phyloP scores from a whole-genome alignment of 257 asterid species.

The Haberlea rhodopensis region DNA sequence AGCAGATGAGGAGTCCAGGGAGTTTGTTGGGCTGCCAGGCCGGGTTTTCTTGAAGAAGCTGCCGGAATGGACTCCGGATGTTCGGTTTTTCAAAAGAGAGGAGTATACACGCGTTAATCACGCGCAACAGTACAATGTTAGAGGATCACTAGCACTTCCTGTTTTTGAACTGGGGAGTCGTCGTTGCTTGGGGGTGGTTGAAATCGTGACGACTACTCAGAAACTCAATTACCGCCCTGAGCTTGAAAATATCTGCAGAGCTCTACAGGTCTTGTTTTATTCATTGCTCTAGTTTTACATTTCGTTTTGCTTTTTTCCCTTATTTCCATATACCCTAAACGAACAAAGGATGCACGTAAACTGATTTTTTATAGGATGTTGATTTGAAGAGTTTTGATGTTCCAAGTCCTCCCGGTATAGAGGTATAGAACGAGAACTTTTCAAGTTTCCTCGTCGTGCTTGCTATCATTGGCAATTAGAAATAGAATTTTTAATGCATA shows the following conservation, averaged over 20 bases:
- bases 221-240: constrained; percentile 52
- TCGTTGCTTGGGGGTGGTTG: constrained; percentile 74
- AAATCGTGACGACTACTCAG: constrained; percentile 62
- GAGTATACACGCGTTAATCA: constrained; percentile 60
- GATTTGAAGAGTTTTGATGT: constrained; percentile 54
- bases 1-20: constrained; percentile 55
- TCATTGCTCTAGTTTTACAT: no score
- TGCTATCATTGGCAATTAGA: constrained; percentile 11
- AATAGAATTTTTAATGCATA: constrained; percentile 22
- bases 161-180: constrained; percentile 68
- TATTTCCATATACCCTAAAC: background rate
- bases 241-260: constrained; percentile 62
- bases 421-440: constrained; percentile 38
- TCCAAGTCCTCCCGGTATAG: constrained; percentile 37
- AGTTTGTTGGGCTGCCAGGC: constrained; percentile 58
- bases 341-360: background rate
- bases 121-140: constrained; percentile 52
- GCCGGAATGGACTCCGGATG: constrained; percentile 85
- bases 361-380: constrained; percentile 49
- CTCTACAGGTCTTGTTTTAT: constrained; percentile 63
- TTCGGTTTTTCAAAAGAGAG: constrained; percentile 57
- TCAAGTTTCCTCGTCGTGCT: constrained; percentile 1
- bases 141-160: constrained; percentile 78
- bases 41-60: constrained; percentile 73
- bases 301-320: background rate